Percentiles rank a stretch among this genome's conserved stretches.
Evolutionary conservation across 2,329 filamentous ascomycete genomes (phyloP).

Genomic region (Stachybotrys chlorohalonatus): DNA sequence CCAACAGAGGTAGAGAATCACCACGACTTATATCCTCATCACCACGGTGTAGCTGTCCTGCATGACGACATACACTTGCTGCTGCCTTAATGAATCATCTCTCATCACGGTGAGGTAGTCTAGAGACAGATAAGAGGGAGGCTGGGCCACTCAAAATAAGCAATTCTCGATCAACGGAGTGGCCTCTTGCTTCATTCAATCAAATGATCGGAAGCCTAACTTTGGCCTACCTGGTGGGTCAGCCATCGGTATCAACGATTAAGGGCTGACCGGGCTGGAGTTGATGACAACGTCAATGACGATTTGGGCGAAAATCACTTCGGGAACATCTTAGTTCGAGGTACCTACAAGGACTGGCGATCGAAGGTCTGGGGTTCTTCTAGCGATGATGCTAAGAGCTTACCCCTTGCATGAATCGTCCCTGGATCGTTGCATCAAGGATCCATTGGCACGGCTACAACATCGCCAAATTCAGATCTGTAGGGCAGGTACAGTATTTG

Average conservation of each 20-base stretch:
- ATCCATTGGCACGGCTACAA: neutral
- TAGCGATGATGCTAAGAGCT: neutral
- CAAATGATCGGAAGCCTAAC: no score
- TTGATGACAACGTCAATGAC: neutral
- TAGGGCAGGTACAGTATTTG: neutral
- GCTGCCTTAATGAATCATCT: neutral
- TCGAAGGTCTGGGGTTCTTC: neutral
- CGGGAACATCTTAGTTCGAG: neutral
- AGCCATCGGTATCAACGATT: neutral
- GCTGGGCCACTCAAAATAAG: neutral
- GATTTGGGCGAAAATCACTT: neutral
- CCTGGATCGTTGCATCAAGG: neutral
- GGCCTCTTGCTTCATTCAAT: neutral
- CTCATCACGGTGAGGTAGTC: neutral
- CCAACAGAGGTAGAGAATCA: neutral
- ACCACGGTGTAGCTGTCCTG: neutral
- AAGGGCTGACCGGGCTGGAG: neutral
- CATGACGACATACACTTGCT: constrained; percentile 1
- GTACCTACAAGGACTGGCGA: neutral
- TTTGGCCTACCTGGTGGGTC: no score
- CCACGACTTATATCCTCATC: neutral
- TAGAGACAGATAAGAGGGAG: neutral
- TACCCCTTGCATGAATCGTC: neutral
- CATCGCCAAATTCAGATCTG: neutral
- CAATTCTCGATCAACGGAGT: neutral